Base-by-base conservation (phyloP, 2,329 filamentous ascomycete genomes). In the Metarhizium guizhouense region DNA sequence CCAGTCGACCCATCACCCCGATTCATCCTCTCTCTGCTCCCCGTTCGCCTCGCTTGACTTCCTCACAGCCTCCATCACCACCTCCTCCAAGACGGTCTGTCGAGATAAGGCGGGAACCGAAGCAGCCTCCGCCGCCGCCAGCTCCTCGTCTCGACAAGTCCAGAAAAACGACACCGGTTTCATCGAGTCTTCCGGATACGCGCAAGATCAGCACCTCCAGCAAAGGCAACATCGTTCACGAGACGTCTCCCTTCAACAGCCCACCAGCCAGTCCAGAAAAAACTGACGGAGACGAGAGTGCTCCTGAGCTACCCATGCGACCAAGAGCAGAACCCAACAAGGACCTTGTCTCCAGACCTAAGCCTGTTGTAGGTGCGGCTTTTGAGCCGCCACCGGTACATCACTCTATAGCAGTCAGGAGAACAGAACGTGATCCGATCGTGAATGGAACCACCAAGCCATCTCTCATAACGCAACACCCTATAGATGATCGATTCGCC, bases 171-270 rank as follows among this genome's bases (percentile, higher is more conserved):
- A 61, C 62, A 11, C 60, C 59, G 3, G 65, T 63, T 38, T 55
- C 59, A 11, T 47, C 54, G 2, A 51, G 56, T 5, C 20, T 58
- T n/a, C 53, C 63, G 11, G 58, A 63, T 14, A 11, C 56, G 2
- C 57, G 49, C 20, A 58, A 52, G 30, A 60, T 40, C 34, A 57
- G 53, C 32, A 43, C 57, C n/a, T 36, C 42, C 6, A 58, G 53
- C 2, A 65, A 56, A 52, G 51, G 59, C 6, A 59, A 59, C 10
- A 60, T 68, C 5, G 60, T 63, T 0, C 68, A 75, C 58, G 72
- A 75, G 64, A 66, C 84, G 0, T 96, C 93, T 1, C 92, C 93
- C 0, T 96, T 96, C 66, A 91, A 79, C 64, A 96, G 90, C 40
- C 91, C 91, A 18, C 90, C 92, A 0, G 85, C 84, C 62, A 93